Percentiles rank a stretch among this genome's conserved stretches.
Evolutionary conservation across 441 rosid genomes (phyloP).

Genomic region (Eutrema salsugineum): DNA sequence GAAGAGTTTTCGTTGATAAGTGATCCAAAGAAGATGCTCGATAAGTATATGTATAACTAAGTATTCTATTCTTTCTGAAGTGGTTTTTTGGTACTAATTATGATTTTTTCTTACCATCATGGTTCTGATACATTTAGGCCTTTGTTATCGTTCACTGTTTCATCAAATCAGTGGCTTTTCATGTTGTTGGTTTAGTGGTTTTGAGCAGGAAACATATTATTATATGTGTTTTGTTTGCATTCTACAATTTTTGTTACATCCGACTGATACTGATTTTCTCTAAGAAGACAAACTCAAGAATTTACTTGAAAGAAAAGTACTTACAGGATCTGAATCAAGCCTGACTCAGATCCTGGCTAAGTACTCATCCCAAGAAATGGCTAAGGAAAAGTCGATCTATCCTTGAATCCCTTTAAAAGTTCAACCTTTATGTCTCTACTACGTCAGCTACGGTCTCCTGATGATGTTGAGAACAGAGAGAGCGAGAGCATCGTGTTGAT

Average conservation of each 20-base stretch:
- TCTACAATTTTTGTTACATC: not conserved
- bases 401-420: not conserved
- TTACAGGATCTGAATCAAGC: constrained; percentile 41
- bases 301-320: constrained; percentile 38
- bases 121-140: not conserved
- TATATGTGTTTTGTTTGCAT: constrained; percentile 1
- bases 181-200: not conserved
- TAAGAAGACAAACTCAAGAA: constrained; percentile 19
- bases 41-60: not conserved
- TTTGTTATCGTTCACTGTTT: not conserved
- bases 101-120: not conserved
- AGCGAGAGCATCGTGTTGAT: constrained; percentile 48
- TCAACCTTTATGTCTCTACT: constrained; percentile 18
- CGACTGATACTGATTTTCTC: not conserved
- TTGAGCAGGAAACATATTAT: constrained; percentile 10
- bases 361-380: constrained; percentile 44
- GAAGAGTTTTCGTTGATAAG: not conserved
- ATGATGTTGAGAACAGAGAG: constrained; percentile 37
- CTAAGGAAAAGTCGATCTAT: constrained; percentile 11
- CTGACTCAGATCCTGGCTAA: constrained; percentile 44
- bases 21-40: not conserved
- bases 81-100: not conserved
- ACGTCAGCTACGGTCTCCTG: constrained; percentile 4
- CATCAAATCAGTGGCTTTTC: not conserved
- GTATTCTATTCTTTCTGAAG: not conserved